A percentile compares a stretch with the other conserved stretches of the same genome.
These are phyloP conservation scores for Elongisporangium senticosum DNA, from an alignment of 352 stramenopile genomes.

Conservation along the genomic window DNA sequence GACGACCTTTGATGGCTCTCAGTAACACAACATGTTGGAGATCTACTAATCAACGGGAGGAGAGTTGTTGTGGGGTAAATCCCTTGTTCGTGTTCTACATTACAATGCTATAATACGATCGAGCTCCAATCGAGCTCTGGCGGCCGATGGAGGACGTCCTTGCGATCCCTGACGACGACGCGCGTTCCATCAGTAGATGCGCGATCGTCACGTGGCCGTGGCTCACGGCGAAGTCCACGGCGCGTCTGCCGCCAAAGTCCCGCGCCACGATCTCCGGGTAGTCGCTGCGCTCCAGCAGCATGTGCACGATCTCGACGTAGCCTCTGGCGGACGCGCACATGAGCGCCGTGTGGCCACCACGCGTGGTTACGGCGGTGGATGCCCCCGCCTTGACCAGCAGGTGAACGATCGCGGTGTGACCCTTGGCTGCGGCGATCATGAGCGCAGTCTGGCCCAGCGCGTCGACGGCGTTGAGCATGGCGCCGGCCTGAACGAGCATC, in stretches of 20 bases:
- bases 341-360: conserved; percentile 67
- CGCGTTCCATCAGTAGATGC: neutral
- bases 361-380: conserved; percentile 49
- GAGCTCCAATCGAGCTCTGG: neutral
- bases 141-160: neutral
- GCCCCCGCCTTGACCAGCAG: conserved; percentile 58
- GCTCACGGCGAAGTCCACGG: neutral
- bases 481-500: conserved; percentile 16
- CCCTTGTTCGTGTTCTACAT: neutral
- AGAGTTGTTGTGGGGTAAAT: neutral
- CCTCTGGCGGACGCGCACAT: conserved; percentile 82
- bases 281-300: conserved; percentile 50
- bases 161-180: neutral
- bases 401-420: conserved; percentile 49
- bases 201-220: neutral
- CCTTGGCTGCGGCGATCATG: conserved; percentile 78
- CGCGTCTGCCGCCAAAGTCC: conserved; percentile 12
- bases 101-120: neutral
- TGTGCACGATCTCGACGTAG: conserved; percentile 52
- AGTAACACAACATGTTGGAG: neutral
- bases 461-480: conserved; percentile 68
- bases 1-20: too few species aligned
- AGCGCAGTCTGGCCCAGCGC: conserved; percentile 80
- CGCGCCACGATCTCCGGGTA: conserved; percentile 42
- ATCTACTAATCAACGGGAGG: neutral